Evolutionary conservation across 192 early-diverging fungal species (phyloP), one percentile per base, ranked within the genome.

Genomic region (Oehlia diaphana): DNA sequence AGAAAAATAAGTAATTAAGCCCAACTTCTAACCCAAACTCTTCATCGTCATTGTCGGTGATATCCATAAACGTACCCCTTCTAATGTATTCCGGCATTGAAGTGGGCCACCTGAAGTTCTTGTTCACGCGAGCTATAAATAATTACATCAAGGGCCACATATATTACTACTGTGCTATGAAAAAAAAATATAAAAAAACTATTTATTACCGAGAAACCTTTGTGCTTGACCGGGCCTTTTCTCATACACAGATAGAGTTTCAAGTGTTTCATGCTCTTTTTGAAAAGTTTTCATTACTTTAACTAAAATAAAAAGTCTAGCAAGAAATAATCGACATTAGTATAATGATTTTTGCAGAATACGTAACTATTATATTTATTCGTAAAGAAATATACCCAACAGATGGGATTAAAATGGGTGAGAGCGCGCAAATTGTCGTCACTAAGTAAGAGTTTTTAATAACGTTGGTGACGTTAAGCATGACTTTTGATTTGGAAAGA

Each of bases 291-390:
- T 35, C 73, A 75, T 75, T 75, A 75, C 26, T 75, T 63, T 75
- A 75, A n/a, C 58, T 75, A 63, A 75, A 75, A 75, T 75, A 35
- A 75, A 75, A 75, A 75, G 61, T 63, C 73, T 75, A 75, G 39
- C 31, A 35, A 72, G 70, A 35, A 61, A 26, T 63, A 6, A 33
- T 74, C 23, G 53, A 63, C 37, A 19, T 62, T 74, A 74, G 26
- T 75, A 75, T 75, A 75, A 75, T 35, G 42, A 58, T 75, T 75
- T 75, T 75, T 44, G 23, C 23, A 72, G 37, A 72, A 72, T 39
- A 72, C 19, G 63, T 26, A 26, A 26, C 47, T 39, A 23, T 47
- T 72, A 26, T 21, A 72, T 75, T 63, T n/a, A 50, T 75, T 33
- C 1, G 16, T 68, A 35, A 63, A 75, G 61, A 35, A 63, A 37